phyloP scores from a whole-genome alignment of 1,139 yeast species.

The Pichia sp. region DNA sequence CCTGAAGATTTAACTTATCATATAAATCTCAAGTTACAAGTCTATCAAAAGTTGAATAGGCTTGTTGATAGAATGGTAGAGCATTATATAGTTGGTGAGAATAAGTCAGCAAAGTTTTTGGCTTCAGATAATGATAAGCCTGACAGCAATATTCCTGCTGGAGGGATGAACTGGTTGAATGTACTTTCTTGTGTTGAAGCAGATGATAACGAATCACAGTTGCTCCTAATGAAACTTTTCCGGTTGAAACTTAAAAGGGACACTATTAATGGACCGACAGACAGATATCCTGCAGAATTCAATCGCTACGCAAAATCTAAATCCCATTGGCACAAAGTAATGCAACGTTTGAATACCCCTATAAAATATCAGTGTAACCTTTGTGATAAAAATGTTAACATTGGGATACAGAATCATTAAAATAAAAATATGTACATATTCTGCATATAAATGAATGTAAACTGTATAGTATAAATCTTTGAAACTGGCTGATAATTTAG shows the following conservation, averaged over 20 bases:
- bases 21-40: conserved; percentile 1
- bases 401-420: no score
- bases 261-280: conserved; percentile 6
- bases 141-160: background rate
- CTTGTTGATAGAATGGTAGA: conserved; percentile 10
- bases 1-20: conserved; percentile 6
- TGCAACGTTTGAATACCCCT: conserved; percentile 1
- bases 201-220: conserved; percentile 2
- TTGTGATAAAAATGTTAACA: no score
- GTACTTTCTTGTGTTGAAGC: conserved; percentile 6
- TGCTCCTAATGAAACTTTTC: conserved; percentile 4
- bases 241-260: conserved; percentile 9
- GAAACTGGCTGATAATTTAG: background rate
- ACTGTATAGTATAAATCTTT: background rate
- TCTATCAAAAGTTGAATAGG: conserved; percentile 8
- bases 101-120: background rate
- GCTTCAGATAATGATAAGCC: no score
- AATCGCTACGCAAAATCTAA: conserved; percentile 1
- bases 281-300: conserved; percentile 1
- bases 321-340: background rate
- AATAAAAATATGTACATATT: background rate
- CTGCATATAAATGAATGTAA: background rate
- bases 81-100: background rate
- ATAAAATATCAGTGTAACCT: background rate
- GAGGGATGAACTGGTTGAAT: conserved; percentile 11